Evolutionary conservation across 176 grass and related monocot species (phyloP).

Genomic region (Alloteropsis semialata): DNA sequence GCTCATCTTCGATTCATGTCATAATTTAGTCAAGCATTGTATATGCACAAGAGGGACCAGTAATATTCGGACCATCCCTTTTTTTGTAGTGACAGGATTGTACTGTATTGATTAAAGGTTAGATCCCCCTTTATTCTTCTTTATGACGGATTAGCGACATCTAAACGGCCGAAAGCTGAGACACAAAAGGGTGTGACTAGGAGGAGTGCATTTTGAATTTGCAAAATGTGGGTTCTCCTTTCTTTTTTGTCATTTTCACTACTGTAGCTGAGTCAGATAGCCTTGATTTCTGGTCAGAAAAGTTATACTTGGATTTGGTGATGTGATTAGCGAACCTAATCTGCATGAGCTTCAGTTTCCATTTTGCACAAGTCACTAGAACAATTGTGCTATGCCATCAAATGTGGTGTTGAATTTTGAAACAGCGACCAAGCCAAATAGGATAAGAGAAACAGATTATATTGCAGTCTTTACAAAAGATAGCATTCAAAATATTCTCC

Average conservation of each 20-base stretch:
- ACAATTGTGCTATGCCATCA: background rate
- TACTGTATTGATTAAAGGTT: background rate
- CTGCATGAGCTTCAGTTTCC: background rate
- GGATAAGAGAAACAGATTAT: background rate
- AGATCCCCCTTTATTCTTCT: conserved; percentile 8
- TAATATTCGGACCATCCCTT: background rate
- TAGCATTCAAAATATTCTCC: background rate
- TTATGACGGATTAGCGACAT: conserved; percentile 18
- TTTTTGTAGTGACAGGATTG: background rate
- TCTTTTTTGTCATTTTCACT: background rate
- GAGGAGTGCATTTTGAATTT: background rate
- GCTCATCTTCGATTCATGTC: conserved; percentile 23
- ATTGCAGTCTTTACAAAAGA: background rate
- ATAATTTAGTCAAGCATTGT: conserved; percentile 15
- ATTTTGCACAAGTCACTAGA: background rate
- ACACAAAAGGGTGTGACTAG: background rate
- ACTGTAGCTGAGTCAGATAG: background rate
- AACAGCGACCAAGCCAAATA: background rate
- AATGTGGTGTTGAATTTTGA: background rate
- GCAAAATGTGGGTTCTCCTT: background rate
- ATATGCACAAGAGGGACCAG: background rate
- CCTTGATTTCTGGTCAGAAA: background rate
- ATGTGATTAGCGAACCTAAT: background rate
- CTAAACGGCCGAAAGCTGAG: conserved; percentile 17
- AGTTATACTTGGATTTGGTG: background rate